phyloP scores from a whole-genome alignment of 768 basidiomycete genomes.

The Leccinum ochraceum region DNA sequence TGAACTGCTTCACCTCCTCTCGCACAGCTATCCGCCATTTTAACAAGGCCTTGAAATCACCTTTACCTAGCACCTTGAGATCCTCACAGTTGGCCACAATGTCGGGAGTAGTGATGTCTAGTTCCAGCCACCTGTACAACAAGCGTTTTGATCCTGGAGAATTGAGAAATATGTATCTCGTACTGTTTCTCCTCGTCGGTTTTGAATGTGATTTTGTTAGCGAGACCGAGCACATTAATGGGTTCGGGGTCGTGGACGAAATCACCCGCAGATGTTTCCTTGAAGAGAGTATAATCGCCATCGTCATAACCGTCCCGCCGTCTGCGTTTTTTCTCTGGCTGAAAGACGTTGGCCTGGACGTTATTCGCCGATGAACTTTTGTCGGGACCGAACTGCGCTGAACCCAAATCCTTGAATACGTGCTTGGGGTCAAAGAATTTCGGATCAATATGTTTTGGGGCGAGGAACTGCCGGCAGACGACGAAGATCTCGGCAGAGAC shows the following conservation, averaged over 20 bases:
- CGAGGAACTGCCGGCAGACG: constrained; percentile 92
- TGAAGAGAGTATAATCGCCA: constrained; percentile 90
- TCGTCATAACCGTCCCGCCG: constrained; percentile 95
- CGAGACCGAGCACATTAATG: constrained; percentile 72
- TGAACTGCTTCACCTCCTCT: constrained; percentile 63
- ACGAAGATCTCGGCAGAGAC: constrained; percentile 99
- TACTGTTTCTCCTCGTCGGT: constrained; percentile 86
- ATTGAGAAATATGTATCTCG: constrained; percentile 20
- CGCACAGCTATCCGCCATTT: constrained; percentile 90
- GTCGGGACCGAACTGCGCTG: constrained; percentile 44
- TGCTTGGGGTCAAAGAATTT: constrained; percentile 97
- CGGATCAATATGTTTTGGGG: constrained; percentile 94
- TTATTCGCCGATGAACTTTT: constrained; percentile 63
- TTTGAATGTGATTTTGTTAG: constrained; percentile 75
- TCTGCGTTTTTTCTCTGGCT: constrained; percentile 94
- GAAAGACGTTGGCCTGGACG: constrained; percentile 87
- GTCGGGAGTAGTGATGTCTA: constrained; percentile 75
- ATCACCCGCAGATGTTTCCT: constrained; percentile 62
- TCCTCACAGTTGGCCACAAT: constrained; percentile 84
- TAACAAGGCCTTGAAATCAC: constrained; percentile 91
- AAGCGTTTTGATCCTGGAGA: constrained; percentile 5
- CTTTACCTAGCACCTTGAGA: constrained; percentile 95
- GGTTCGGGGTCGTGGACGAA: constrained; percentile 77
- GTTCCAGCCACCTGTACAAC: constrained; percentile 63
- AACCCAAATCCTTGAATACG: constrained; percentile 90